A percentile compares a stretch with the other conserved stretches of the same genome.
Conservation (phyloP, 2,329 filamentous ascomycete genomes). For the Ceratocystis harringtonii region DNA sequence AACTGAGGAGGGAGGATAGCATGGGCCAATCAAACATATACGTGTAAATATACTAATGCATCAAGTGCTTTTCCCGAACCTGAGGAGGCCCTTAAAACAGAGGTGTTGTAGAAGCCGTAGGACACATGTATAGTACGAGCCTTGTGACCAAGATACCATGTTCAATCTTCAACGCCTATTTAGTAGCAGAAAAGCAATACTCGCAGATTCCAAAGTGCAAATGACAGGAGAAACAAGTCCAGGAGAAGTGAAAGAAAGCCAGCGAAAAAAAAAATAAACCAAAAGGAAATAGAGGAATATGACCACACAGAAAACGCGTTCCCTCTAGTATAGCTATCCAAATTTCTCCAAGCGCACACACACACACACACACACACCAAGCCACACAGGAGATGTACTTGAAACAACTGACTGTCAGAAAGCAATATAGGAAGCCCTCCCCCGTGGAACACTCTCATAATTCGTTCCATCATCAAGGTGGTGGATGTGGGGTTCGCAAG, state of each 20-base stretch:
- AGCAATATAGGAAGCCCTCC: not conserved
- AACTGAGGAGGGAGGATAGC: not conserved
- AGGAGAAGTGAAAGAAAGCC: constrained; percentile 12
- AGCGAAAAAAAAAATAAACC: constrained; percentile 14
- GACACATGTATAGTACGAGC: not conserved
- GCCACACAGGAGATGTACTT: not conserved
- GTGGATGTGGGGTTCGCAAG: not conserved
- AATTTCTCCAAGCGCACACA: not conserved
- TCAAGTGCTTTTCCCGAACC: not conserved
- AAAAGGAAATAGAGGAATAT: constrained; percentile 19
- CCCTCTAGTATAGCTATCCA: not conserved
- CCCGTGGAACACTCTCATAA: not conserved
- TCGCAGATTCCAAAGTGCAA: constrained; percentile 21
- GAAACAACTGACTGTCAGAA: not conserved
- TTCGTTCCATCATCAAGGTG: not conserved
- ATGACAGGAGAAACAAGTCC: constrained; percentile 22
- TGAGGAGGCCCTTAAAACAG: too few species aligned
- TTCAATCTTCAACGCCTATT: constrained; percentile 28
- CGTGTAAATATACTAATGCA: not conserved
- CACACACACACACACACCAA: too few species aligned
- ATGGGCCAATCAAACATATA: not conserved
- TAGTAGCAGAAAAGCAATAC: constrained; percentile 21
- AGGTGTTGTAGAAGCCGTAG: not conserved
- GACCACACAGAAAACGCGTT: not conserved
- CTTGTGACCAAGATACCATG: constrained; percentile 9